phyloP scores from a whole-genome alignment of 345 rosid species.

The Salix arbutifolia region DNA sequence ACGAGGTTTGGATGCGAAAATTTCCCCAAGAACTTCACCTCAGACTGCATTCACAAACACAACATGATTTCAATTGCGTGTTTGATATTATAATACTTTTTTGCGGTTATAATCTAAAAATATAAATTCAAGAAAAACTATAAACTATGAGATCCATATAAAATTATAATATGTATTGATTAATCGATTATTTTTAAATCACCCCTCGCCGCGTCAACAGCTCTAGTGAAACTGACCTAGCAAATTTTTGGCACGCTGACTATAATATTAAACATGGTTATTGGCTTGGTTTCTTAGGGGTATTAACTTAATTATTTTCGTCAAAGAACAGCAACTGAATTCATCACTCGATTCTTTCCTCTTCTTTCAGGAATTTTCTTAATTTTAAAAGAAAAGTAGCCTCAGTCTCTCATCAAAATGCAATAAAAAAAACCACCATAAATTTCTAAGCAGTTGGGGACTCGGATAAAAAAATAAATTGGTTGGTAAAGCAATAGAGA shows the following conservation, averaged over 20 bases:
- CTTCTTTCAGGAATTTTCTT: background rate
- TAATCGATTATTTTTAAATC: no score
- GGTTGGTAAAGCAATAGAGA: background rate
- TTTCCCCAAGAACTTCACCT: constrained; percentile 74
- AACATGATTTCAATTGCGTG: background rate
- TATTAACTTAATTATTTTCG: no score
- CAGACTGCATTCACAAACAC: constrained; percentile 46
- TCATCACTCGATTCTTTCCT: no score
- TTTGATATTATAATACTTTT: no score
- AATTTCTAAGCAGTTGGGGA: background rate
- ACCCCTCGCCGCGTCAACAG: background rate
- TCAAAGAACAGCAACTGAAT: no score
- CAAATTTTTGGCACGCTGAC: background rate
- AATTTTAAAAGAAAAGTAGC: background rate
- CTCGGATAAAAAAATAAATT: background rate
- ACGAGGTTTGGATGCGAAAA: constrained; percentile 81
- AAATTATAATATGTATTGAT: no score
- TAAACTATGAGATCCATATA: no score
- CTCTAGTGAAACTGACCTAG: background rate
- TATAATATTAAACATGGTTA: no score
- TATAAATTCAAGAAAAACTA: no score
- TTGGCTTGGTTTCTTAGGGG: no score
- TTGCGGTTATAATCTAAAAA: no score
- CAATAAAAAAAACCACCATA: no score
- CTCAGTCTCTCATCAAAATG: background rate